Evolutionary conservation across 306 rosid genomes (phyloP).

Genomic region (Benincasa hispida): DNA sequence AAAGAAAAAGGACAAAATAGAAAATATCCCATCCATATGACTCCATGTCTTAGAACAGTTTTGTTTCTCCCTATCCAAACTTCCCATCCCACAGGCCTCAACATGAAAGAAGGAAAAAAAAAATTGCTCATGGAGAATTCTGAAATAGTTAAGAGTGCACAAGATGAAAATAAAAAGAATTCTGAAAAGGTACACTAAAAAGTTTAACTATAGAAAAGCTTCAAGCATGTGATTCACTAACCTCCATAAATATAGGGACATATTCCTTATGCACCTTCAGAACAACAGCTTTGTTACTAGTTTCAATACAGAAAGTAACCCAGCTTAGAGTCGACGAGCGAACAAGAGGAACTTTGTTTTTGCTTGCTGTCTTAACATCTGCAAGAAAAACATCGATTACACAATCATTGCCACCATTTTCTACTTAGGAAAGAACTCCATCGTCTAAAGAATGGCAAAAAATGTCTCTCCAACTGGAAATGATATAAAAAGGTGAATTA

Average conservation of each 20-base stretch:
- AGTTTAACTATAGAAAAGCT: not conserved
- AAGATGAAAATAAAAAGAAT: not conserved
- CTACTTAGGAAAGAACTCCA: not conserved
- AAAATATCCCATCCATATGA: not conserved
- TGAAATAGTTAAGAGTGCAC: not conserved
- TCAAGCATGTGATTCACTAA: slow-evolving; percentile 22
- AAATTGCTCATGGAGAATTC: not conserved
- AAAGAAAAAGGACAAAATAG: not conserved
- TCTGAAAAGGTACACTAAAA: not conserved
- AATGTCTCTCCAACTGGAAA: not conserved
- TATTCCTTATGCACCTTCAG: slow-evolving; percentile 86
- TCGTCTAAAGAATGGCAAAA: not conserved
- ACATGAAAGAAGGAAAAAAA: not conserved
- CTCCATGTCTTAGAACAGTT: not conserved
- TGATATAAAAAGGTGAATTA: not conserved
- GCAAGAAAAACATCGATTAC: slow-evolving; percentile 25
- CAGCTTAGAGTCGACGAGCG: slow-evolving; percentile 77
- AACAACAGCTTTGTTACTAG: slow-evolving; percentile 67
- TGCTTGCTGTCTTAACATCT: slow-evolving; percentile 73
- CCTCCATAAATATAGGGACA: slow-evolving; percentile 99
- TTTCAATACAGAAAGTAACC: slow-evolving; percentile 88
- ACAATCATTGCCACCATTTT: not conserved
- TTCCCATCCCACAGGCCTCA: not conserved
- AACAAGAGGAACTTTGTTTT: slow-evolving; percentile 97
- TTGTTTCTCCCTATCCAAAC: not conserved